Conservation (phyloP, 2,329 filamentous ascomycete genomes). For the Fusarium sterilihyphosum region DNA sequence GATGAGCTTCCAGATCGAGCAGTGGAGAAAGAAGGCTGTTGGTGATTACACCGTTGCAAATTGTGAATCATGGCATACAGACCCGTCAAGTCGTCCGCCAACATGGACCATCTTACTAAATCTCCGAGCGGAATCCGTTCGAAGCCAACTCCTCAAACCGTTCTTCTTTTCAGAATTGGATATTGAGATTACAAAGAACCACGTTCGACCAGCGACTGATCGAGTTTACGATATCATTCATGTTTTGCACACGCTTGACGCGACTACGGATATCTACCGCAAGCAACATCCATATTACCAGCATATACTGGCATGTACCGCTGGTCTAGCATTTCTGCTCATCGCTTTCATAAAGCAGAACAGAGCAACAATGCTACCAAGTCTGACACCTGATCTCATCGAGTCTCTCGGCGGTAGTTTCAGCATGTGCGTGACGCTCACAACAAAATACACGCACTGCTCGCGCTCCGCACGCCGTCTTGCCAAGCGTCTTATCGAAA, state of each 20-base stretch:
- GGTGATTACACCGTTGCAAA: slow-evolving; percentile 15
- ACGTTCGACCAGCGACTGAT: slow-evolving; percentile 14
- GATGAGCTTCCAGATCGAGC: slow-evolving; percentile 45
- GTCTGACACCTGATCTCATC: slow-evolving; percentile 1
- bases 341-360: slow-evolving; percentile 32
- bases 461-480: slow-evolving; percentile 19
- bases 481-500: slow-evolving; percentile 14
- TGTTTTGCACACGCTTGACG: slow-evolving; percentile 12
- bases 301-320: slow-evolving; percentile 19
- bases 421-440: slow-evolving; percentile 19
- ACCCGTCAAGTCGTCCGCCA: slow-evolving; percentile 12
- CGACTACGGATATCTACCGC: slow-evolving; percentile 15
- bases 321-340: slow-evolving; percentile 18
- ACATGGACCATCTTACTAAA: slow-evolving; percentile 23
- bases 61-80: slow-evolving; percentile 11
- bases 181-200: slow-evolving; percentile 20
- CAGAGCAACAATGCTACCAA: slow-evolving; percentile 10
- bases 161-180: slow-evolving; percentile 31
- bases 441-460: slow-evolving; percentile 12
- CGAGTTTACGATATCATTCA: slow-evolving; percentile 24
- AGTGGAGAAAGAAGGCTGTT: slow-evolving; percentile 41
- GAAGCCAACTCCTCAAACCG: slow-evolving; percentile 17
- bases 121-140: slow-evolving; percentile 24
- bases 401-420: slow-evolving; percentile 23
- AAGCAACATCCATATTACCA: slow-evolving; percentile 30